Percentiles rank a stretch among this genome's conserved stretches.
These are phyloP conservation scores for Trypanosomatidae sp. DNA, from an alignment of 208 protist species.

Conservation along the genomic window DNA sequence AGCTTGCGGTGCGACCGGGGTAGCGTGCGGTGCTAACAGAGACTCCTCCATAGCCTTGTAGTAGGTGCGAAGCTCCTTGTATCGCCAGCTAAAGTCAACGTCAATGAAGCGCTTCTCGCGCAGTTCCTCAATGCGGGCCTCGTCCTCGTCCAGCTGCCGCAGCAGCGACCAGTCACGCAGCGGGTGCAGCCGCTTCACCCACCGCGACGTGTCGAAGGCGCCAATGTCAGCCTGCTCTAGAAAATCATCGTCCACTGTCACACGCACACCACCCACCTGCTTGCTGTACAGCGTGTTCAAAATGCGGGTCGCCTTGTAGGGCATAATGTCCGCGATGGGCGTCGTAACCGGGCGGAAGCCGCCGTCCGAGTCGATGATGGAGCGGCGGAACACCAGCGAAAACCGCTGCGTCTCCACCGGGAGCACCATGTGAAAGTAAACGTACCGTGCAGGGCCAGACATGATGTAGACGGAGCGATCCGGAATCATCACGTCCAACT, in stretches of 20 bases:
- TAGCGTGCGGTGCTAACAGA: slow-evolving; percentile 22
- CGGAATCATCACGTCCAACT: slow-evolving; percentile 85
- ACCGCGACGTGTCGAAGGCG: slow-evolving; percentile 81
- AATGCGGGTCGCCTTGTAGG: slow-evolving; percentile 79
- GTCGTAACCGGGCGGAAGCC: slow-evolving; percentile 72
- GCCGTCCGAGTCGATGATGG: slow-evolving; percentile 87
- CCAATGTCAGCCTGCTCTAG: slow-evolving; percentile 74
- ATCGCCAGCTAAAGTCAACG: slow-evolving; percentile 81
- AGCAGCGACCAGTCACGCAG: slow-evolving; percentile 84
- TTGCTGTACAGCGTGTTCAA: slow-evolving; percentile 88
- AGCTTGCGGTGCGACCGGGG: not conserved
- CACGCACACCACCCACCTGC: slow-evolving; percentile 81
- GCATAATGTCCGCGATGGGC: slow-evolving; percentile 73
- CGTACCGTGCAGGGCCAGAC: slow-evolving; percentile 82
- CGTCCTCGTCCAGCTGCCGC: slow-evolving; percentile 84
- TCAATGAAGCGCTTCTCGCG: slow-evolving; percentile 75
- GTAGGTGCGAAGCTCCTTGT: slow-evolving; percentile 68
- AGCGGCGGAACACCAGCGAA: slow-evolving; percentile 83
- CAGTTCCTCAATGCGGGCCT: slow-evolving; percentile 67
- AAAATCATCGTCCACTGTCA: slow-evolving; percentile 80
- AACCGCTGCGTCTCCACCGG: slow-evolving; percentile 85
- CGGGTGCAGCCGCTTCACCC: slow-evolving; percentile 82
- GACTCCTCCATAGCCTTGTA: slow-evolving; percentile 66
- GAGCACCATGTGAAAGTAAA: slow-evolving; percentile 92
- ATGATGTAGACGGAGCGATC: slow-evolving; percentile 87